Conservation (phyloP, 2,329 filamentous ascomycete genomes). For the Lasiodiplodia sp. region DNA sequence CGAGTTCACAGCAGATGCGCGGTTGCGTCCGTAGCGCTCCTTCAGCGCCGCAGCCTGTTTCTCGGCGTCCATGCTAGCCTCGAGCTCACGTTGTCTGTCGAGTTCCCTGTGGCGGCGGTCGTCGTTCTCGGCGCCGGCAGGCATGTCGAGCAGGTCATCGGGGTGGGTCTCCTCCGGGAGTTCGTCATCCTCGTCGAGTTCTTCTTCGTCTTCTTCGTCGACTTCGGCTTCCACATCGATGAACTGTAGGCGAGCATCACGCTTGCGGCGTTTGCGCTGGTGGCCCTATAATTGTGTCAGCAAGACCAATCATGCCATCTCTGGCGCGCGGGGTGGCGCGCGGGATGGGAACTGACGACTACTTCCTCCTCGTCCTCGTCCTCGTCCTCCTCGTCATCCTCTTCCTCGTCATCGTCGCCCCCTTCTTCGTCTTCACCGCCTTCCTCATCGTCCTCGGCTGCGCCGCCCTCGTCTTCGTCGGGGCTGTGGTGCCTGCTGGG, state of each 20-base stretch:
- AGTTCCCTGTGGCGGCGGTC: conserved; percentile 93
- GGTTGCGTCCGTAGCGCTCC: conserved; percentile 85
- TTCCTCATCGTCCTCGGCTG: conserved; percentile 40
- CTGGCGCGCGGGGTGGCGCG: conserved; percentile 46
- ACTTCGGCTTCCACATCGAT: conserved; percentile 99
- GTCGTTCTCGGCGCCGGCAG: conserved; percentile 79
- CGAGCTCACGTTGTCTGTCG: conserved; percentile 87
- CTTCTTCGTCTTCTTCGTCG: conserved; percentile 91
- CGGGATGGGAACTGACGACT: conserved; percentile 28
- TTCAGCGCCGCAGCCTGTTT: conserved; percentile 87
- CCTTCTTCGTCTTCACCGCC: conserved; percentile 48
- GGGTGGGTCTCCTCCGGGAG: conserved; percentile 91
- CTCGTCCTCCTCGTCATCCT: conserved; percentile 57
- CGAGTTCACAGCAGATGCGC: conserved; percentile 72
- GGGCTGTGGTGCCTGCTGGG: conserved; percentile 46
- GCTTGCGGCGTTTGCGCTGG: conserved; percentile 80
- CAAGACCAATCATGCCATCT: conserved; percentile 34
- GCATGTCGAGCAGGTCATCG: conserved; percentile 82
- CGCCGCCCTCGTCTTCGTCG: conserved; percentile 42
- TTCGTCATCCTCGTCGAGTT: conserved; percentile 80
- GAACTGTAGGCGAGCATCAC: conserved; percentile 81
- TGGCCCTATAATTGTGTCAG: conserved; percentile 59
- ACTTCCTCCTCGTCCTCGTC: conserved; percentile 61
- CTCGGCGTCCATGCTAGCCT: conserved; percentile 89
- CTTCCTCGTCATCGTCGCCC: conserved; percentile 49